phyloP scores from a whole-genome alignment of 768 basidiomycete species.

The Hydnomerulius pinastri region DNA sequence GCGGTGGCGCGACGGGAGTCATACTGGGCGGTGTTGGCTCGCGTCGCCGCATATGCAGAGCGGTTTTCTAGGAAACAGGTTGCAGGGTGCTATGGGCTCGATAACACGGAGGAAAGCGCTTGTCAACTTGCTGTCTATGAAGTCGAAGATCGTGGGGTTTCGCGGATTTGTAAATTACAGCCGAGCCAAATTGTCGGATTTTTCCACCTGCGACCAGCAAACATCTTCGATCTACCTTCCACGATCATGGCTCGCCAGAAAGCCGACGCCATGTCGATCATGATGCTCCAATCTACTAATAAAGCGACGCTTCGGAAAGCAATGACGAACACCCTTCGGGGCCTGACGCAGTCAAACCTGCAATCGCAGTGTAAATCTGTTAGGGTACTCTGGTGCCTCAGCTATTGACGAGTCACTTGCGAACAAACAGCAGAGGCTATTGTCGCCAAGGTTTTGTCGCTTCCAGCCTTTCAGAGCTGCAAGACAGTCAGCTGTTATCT shows the following conservation, averaged over 20 bases:
- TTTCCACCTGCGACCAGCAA: background rate
- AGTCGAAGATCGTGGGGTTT: background rate
- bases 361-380: constrained; percentile 58
- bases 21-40: constrained; percentile 50
- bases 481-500: constrained; percentile 71
- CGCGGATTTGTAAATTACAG: constrained; percentile 8
- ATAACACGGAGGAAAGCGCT: too few species aligned
- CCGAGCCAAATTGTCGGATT: constrained; percentile 15
- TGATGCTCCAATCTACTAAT: constrained; percentile 36
- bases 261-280: constrained; percentile 28
- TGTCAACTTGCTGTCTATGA: too few species aligned
- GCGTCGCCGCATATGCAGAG: constrained; percentile 8
- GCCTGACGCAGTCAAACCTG: constrained; percentile 44
- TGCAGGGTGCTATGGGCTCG: too few species aligned
- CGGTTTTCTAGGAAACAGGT: background rate
- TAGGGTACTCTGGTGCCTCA: background rate
- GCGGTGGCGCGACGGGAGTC: constrained; percentile 39
- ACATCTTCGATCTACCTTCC: constrained; percentile 1
- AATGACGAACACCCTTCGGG: constrained; percentile 45
- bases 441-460: constrained; percentile 45
- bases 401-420: constrained; percentile 7
- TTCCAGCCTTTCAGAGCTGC: constrained; percentile 52
- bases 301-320: constrained; percentile 59
- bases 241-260: background rate
- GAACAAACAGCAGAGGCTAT: constrained; percentile 36